These are phyloP conservation scores for Avena eriantha DNA, from an alignment of 176 grass and related monocot genomes.

Conservation along the genomic window DNA sequence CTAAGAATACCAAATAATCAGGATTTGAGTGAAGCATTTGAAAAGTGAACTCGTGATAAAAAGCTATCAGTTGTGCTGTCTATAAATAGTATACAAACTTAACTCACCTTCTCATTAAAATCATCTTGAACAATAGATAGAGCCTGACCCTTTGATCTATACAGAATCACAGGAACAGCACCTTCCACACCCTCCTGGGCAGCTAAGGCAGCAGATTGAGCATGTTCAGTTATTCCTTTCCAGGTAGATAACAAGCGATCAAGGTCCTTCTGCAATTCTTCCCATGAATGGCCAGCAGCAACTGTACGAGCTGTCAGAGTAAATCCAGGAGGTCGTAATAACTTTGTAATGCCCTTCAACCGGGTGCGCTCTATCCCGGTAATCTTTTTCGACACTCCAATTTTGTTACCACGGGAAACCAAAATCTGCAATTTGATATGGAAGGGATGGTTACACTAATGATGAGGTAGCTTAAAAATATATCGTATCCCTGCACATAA, in stretches of 20 bases:
- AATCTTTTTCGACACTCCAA: conserved; percentile 87
- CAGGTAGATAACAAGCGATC: conserved; percentile 80
- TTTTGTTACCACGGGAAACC: conserved; percentile 64
- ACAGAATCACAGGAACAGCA: conserved; percentile 85
- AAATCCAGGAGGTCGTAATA: conserved; percentile 76
- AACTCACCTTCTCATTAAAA: conserved; percentile 94
- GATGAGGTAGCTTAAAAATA: conserved; percentile 30
- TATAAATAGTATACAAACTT: conserved; percentile 37
- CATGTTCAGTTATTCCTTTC: conserved; percentile 87
- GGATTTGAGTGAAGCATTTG: conserved; percentile 35
- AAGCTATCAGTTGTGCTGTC: conserved; percentile 12
- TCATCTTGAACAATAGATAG: conserved; percentile 92
- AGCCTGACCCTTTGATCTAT: conserved; percentile 81
- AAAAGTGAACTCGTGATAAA: conserved; percentile 31
- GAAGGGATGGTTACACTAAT: conserved; percentile 24
- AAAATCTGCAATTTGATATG: conserved; percentile 68
- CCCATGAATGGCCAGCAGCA: conserved; percentile 83
- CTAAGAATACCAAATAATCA: conserved; percentile 53
- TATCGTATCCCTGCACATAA: neutral
- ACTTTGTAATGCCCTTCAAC: conserved; percentile 77
- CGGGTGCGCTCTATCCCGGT: conserved; percentile 67
- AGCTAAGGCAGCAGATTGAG: conserved; percentile 87
- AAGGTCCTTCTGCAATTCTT: conserved; percentile 91
- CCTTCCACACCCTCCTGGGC: conserved; percentile 80
- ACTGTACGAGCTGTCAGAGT: conserved; percentile 79